phyloP scores from a whole-genome alignment of 129 eudicot genomes.

The Tagetes patula region DNA sequence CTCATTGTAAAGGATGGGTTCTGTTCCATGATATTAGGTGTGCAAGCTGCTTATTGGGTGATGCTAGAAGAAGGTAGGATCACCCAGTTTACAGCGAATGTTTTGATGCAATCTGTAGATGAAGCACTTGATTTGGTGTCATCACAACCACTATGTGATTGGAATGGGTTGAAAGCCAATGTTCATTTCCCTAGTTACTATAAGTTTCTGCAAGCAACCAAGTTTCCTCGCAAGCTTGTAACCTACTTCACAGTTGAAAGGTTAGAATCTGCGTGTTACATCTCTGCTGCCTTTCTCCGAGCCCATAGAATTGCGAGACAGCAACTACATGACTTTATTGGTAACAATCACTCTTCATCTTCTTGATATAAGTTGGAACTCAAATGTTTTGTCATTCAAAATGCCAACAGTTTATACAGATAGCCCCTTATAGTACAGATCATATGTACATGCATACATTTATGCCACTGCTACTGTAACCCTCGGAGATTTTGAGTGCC shows the following conservation, averaged over 20 bases:
- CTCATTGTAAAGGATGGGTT: not conserved
- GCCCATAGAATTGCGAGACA: conserved; percentile 84
- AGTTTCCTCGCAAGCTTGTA: conserved; percentile 63
- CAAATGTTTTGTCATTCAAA: conserved; percentile 4
- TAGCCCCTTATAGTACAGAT: not conserved
- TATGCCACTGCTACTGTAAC: not conserved
- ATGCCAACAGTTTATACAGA: not conserved
- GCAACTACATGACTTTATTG: conserved; percentile 83
- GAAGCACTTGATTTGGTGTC: conserved; percentile 78
- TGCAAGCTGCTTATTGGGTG: conserved; percentile 95
- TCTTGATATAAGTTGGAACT: not conserved
- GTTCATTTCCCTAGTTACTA: conserved; percentile 77
- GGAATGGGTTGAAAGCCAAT: conserved; percentile 66
- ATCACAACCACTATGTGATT: conserved; percentile 74
- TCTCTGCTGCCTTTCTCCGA: conserved; percentile 88
- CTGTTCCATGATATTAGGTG: conserved; percentile 52
- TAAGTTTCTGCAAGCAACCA: conserved; percentile 62
- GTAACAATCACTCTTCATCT: conserved; percentile 35
- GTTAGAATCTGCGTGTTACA: conserved; percentile 80
- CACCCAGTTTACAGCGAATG: conserved; percentile 64
- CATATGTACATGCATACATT: not conserved
- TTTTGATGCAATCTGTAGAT: conserved; percentile 93
- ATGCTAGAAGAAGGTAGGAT: conserved; percentile 99
- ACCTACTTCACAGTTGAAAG: conserved; percentile 85
- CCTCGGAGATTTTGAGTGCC: not conserved